Percentiles rank a stretch among this genome's conserved stretches.
phyloP scores from a whole-genome alignment of 2,329 filamentous ascomycete genomes.

The Ascochyta viciae-villosae region DNA sequence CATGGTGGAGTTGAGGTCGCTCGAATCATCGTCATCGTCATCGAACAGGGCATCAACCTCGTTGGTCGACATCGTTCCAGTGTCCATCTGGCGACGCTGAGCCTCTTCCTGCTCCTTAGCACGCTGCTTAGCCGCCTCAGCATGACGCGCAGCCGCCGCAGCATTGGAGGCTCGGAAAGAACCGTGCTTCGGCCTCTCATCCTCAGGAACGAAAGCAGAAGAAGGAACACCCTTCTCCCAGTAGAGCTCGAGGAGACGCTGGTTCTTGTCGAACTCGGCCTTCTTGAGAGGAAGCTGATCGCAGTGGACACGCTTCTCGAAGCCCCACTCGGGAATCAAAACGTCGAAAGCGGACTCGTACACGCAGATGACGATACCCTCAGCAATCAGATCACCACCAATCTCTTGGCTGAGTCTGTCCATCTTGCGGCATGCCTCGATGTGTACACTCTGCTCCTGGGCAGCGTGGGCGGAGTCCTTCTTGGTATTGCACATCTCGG shows the following conservation, averaged over 20 bases:
- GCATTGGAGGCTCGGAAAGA: slow-evolving; percentile 77
- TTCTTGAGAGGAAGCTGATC: slow-evolving; percentile 98
- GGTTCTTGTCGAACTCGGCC: slow-evolving; percentile 98
- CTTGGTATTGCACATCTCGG: slow-evolving; percentile 97
- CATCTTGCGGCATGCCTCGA: slow-evolving; percentile 95
- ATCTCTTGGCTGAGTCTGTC: slow-evolving; percentile 86
- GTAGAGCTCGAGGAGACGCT: slow-evolving; percentile 92
- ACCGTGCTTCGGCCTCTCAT: slow-evolving; percentile 88
- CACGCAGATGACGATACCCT: slow-evolving; percentile 94
- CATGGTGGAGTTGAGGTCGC: slow-evolving; percentile 88
- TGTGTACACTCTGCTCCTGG: slow-evolving; percentile 98
- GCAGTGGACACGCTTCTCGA: slow-evolving; percentile 99
- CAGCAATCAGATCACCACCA: slow-evolving; percentile 90
- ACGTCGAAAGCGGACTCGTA: slow-evolving; percentile 99
- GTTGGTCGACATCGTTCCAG: slow-evolving; percentile 89
- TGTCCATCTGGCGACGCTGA: slow-evolving; percentile 91
- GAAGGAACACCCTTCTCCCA: slow-evolving; percentile 99
- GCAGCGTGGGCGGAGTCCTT: slow-evolving; percentile 98
- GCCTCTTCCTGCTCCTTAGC: slow-evolving; percentile 90
- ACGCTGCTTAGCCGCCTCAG: slow-evolving; percentile 80
- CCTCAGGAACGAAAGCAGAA: slow-evolving; percentile 93
- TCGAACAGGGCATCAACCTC: slow-evolving; percentile 96
- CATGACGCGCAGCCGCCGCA: slow-evolving; percentile 77
- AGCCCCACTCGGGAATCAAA: slow-evolving; percentile 96
- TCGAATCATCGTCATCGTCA: slow-evolving; percentile 81